Evolutionary conservation across 352 stramenopile genomes (phyloP).

Genomic region (Phytopythium sindhum): DNA sequence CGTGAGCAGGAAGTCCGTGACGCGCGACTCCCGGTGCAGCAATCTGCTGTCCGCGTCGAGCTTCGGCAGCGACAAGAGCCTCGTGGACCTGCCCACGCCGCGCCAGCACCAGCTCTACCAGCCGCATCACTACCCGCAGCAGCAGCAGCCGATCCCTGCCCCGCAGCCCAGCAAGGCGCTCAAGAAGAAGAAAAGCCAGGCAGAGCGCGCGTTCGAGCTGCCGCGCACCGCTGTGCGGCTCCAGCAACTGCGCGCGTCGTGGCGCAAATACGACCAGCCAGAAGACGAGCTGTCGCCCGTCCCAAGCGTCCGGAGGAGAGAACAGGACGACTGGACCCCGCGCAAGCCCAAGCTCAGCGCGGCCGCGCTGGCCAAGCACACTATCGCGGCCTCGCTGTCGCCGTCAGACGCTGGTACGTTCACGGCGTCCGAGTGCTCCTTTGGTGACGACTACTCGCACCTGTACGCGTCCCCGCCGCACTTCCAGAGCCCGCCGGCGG

Average conservation of each 20-base stretch:
- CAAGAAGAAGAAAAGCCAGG: slow-evolving; percentile 2
- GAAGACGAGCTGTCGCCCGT: slow-evolving; percentile 8
- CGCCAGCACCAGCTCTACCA: not conserved
- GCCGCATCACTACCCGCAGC: not conserved
- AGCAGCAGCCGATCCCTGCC: not conserved
- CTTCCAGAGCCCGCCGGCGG: slow-evolving; percentile 7
- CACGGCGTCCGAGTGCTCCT: slow-evolving; percentile 46
- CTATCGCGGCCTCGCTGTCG: slow-evolving; percentile 12
- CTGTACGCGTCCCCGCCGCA: slow-evolving; percentile 27
- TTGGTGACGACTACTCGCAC: slow-evolving; percentile 28
- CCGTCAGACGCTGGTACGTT: slow-evolving; percentile 25
- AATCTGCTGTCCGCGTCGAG: not conserved
- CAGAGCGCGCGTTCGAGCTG: slow-evolving; percentile 14
- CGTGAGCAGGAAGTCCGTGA: too few relatives aligned
- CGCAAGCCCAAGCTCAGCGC: not conserved
- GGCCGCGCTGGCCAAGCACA: not conserved
- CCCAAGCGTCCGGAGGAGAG: not conserved
- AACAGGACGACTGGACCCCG: not conserved
- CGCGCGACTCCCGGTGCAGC: not conserved
- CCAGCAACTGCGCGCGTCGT: slow-evolving; percentile 15
- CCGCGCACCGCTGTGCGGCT: slow-evolving; percentile 24
- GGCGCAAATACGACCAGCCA: not conserved
- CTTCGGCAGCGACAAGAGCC: slow-evolving; percentile 14
- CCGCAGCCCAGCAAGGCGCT: slow-evolving; percentile 1
- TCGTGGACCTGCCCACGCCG: not conserved